These are phyloP conservation scores for Periconia sp. DNA, from an alignment of 2,329 filamentous ascomycete species.

Conservation along the genomic window DNA sequence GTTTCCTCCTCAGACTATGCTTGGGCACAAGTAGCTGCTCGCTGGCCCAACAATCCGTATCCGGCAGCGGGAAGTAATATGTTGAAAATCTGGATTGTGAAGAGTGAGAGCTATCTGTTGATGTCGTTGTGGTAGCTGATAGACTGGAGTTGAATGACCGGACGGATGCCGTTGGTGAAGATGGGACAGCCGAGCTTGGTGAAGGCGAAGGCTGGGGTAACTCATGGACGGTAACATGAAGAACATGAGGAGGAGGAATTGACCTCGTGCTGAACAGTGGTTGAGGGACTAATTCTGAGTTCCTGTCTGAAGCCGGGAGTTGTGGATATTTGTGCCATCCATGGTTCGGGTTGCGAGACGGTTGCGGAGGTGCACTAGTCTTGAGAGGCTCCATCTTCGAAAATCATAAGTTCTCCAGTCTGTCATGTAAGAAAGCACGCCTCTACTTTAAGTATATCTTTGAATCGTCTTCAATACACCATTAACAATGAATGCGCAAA, in stretches of 20 bases:
- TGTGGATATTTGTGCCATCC: background rate
- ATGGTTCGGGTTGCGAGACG: conserved; percentile 9
- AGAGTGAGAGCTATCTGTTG: conserved; percentile 20
- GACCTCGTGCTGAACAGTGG: conserved; percentile 34
- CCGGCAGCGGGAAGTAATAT: conserved; percentile 14
- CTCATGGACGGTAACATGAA: conserved; percentile 28
- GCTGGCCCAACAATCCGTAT: conserved; percentile 7
- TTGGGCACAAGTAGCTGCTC: conserved; percentile 10
- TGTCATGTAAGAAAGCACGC: background rate
- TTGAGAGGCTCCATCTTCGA: conserved; percentile 1
- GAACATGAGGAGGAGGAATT: conserved; percentile 19
- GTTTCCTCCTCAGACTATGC: conserved; percentile 24
- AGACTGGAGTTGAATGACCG: conserved; percentile 20
- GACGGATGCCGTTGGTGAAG: conserved; percentile 21
- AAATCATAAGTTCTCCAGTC: background rate
- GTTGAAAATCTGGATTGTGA: conserved; percentile 15
- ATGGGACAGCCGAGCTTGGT: conserved; percentile 10
- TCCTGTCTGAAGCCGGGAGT: conserved; percentile 15
- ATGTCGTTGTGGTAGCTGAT: conserved; percentile 21
- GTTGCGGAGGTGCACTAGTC: conserved; percentile 7
- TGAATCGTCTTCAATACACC: too few relatives aligned
- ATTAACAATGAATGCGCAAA: too few relatives aligned
- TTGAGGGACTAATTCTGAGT: conserved; percentile 23
- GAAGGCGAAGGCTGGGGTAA: conserved; percentile 17
- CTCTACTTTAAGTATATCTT: too few relatives aligned